These are phyloP conservation scores for Claviceps maximensis DNA, from an alignment of 2,329 filamentous ascomycete species.

Conservation along the genomic window DNA sequence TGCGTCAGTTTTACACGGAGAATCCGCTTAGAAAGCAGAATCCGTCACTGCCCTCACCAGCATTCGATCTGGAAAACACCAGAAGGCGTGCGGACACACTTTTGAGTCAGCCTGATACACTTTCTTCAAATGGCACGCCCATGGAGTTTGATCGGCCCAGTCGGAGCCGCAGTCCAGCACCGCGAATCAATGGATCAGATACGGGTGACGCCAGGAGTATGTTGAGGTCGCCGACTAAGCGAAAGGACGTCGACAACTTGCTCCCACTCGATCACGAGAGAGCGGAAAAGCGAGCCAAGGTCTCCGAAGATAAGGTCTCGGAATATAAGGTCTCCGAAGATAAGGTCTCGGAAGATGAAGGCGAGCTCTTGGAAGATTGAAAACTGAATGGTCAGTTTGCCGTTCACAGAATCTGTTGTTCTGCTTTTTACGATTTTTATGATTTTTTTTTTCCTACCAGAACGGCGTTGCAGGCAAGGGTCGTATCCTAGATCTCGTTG, in stretches of 20 bases:
- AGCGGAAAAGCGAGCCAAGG: constrained; percentile 29
- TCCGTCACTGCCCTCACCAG: constrained; percentile 38
- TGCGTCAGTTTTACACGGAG: constrained; percentile 55
- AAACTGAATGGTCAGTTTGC: background rate
- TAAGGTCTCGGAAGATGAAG: constrained; percentile 37
- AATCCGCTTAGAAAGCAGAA: constrained; percentile 49
- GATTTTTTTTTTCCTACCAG: background rate
- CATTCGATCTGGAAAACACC: constrained; percentile 43
- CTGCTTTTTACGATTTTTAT: background rate
- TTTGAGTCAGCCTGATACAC: constrained; percentile 27
- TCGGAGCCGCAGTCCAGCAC: constrained; percentile 36
- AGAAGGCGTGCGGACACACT: constrained; percentile 33
- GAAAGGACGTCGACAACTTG: constrained; percentile 27
- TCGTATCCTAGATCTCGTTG: background rate
- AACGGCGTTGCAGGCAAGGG: constrained; percentile 1
- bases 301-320: constrained; percentile 35
- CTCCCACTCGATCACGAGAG: constrained; percentile 19
- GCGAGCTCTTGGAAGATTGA: constrained; percentile 29
- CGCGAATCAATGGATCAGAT: constrained; percentile 26
- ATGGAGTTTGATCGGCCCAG: constrained; percentile 34
- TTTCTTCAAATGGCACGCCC: constrained; percentile 37
- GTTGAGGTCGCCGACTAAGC: constrained; percentile 26
- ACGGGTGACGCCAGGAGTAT: constrained; percentile 6
- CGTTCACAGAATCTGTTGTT: background rate
- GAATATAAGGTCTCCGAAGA: too few relatives aligned